Base-by-base conservation (phyloP, 306 rosid genomes). In the Boehmeria nivea region DNA sequence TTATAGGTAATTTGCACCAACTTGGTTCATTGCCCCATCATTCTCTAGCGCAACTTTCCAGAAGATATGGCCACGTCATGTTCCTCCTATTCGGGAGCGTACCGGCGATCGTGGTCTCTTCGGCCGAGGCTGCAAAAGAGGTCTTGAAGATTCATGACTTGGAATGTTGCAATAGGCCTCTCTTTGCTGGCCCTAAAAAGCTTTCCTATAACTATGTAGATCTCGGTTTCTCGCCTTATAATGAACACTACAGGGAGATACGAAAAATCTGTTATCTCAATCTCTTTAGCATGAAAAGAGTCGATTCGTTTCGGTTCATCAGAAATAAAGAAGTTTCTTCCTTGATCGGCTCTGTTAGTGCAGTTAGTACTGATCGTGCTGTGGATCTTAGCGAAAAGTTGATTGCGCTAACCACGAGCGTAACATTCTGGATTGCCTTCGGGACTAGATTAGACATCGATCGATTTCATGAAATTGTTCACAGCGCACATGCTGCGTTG, bases 211-310 rank as follows among this genome's bases (percentile, higher is more conserved):
- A 73, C 51, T 31, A 33, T 15, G 0, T 4, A 0, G 78, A 76
- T 17, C 6, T 76, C 0, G 9, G 8, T 3, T 39, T 78, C 16
- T n/a, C 73, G 0, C 79, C 81, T 0, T 79, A 76, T 7, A 74
- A 81, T 3, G 67, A 68, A 0, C 71, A 67, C 22, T 76, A 81
- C 83, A 63, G 76, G 47, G 75, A 78, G 19, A 51, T 77, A 3
- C 22, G 77, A 39, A 81, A 72, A 25, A 11, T 77, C 12, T 40
- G 70, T 8, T 57, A 74, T 6, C 31, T 42, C 8, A 66, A 75
- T 43, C 66, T 82, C 15, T 63, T 78, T 22, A 82, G 67, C 12
- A 15, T 58, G 2, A 66, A 39, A 15, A 70, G 69, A 24, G 80
- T 75, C 19, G 67, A 63, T 16, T 72, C 82, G 0, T 75, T 72